Evolutionary conservation across 441 rosid species (phyloP), one percentile per base, ranked within the genome.

Genomic region (Theobroma grandiflorum): DNA sequence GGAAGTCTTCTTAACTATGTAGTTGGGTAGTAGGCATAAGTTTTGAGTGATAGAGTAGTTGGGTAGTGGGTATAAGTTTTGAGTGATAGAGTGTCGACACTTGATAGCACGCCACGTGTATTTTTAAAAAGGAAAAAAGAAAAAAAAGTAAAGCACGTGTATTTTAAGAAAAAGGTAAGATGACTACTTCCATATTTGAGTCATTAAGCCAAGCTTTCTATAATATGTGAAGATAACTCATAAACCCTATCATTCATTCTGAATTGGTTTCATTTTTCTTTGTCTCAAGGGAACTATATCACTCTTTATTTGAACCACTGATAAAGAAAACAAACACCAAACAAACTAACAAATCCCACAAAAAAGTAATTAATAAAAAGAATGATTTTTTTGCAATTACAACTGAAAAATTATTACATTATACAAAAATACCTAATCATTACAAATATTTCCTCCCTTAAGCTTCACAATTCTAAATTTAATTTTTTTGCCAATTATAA

Each of bases 181-280:
- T n/a, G n/a, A n/a, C n/a, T n/a, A n/a, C n/a, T n/a, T n/a, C n/a
- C n/a, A n/a, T n/a, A n/a, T n/a, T n/a, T n/a, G n/a, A n/a, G n/a
- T n/a, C n/a, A n/a, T n/a, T n/a, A n/a, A n/a, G n/a, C n/a, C n/a
- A n/a, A n/a, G n/a, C n/a, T n/a, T n/a, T n/a, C n/a, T n/a, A n/a
- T n/a, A n/a, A n/a, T n/a, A n/a, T n/a, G n/a, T n/a, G n/a, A n/a
- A n/a, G n/a, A n/a, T n/a, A n/a, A n/a, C n/a, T n/a, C n/a, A n/a
- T n/a, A n/a, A n/a, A n/a, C n/a, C n/a, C n/a, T n/a, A n/a, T n/a
- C 84, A 84, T 74, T 82, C 69, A 59, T 79, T 83, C 33, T 68
- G 64, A 26, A 1, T 26, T 26, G 1, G 0, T 26, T 26, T 26
- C 31, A 26, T 1, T 26, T 49, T 70, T 67, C 75, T 64, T 63